Percentiles rank a stretch among this genome's conserved stretches.
phyloP scores from a whole-genome alignment of 2,329 filamentous ascomycete genomes.

The Cytospora piceicola region DNA sequence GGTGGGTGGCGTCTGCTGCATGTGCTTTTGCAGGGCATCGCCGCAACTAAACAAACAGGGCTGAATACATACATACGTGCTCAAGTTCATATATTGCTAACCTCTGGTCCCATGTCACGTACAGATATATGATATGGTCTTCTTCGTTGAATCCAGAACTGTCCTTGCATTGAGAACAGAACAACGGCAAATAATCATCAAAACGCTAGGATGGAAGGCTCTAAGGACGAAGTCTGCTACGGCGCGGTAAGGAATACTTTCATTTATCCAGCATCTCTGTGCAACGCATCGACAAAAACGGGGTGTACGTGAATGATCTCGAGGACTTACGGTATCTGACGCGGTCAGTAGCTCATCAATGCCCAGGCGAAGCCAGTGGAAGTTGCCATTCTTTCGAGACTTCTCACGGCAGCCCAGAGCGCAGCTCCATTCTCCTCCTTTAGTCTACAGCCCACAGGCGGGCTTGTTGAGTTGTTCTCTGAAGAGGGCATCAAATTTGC shows the following conservation, averaged over 20 bases:
- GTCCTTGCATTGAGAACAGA: no score
- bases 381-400: background rate
- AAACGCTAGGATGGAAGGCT: background rate
- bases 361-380: slow-evolving; percentile 5
- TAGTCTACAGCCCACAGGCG: background rate
- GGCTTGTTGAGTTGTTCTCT: background rate
- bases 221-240: background rate
- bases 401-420: background rate
- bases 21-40: no score
- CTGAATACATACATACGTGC: no score
- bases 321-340: no score
- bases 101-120: no score
- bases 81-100: no score
- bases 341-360: background rate
- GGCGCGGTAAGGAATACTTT: slow-evolving; percentile 4
- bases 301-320: no score
- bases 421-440: background rate
- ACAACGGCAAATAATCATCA: no score
- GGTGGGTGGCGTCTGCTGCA: no score
- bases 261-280: background rate
- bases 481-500: background rate
- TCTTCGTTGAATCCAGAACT: no score
- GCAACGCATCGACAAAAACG: background rate
- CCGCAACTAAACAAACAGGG: no score
- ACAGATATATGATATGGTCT: no score